Evolutionary conservation across 257 asterid species (phyloP).

Genomic region (Solanum commersonii): DNA sequence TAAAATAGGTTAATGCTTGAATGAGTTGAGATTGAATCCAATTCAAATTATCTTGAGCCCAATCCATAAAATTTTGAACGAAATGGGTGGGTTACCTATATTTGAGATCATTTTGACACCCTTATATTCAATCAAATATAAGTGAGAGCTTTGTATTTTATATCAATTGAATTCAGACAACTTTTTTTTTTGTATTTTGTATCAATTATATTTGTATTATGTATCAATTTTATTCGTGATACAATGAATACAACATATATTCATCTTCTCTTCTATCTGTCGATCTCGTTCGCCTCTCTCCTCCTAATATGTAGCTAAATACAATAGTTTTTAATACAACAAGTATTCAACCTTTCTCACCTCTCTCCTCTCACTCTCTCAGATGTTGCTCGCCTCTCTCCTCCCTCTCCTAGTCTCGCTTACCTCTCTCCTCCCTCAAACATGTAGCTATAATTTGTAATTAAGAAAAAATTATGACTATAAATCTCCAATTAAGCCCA

Average conservation of each 20-base stretch:
- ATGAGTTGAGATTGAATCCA: too few relatives aligned
- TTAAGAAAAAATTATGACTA: too few relatives aligned
- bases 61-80: too few relatives aligned
- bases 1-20: too few relatives aligned
- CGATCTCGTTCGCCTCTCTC: not conserved
- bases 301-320: not conserved
- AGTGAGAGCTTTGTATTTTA: not conserved
- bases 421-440: not conserved
- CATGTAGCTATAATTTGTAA: not conserved
- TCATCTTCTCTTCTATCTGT: not conserved
- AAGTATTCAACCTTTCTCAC: not conserved
- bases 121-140: not conserved
- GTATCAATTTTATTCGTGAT: too few relatives aligned
- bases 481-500: not conserved
- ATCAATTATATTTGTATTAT: too few relatives aligned
- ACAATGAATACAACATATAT: too few relatives aligned
- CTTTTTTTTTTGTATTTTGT: not conserved
- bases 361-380: not conserved
- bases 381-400: not conserved
- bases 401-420: too few relatives aligned
- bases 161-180: not conserved
- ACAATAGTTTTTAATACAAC: not conserved
- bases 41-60: too few relatives aligned
- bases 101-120: too few relatives aligned
- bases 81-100: too few relatives aligned